Percentiles rank a stretch among this genome's conserved stretches.
Evolutionary conservation across 1,139 yeast genomes (phyloP).

Genomic region (Meyerozyma guilliermondii): DNA sequence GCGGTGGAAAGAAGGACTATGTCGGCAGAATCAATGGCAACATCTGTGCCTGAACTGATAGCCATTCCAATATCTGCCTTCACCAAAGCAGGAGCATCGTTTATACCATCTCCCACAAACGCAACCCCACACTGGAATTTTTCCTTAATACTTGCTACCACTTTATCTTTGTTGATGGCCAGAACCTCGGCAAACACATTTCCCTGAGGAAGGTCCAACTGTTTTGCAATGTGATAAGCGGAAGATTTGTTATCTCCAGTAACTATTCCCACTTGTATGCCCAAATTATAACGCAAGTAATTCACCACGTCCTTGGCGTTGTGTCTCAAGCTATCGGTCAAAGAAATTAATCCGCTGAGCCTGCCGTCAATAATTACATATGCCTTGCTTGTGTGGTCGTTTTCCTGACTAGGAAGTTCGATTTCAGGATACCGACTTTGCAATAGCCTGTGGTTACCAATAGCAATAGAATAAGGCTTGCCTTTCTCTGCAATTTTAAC

Average conservation of each 20-base stretch:
- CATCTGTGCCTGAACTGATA: constrained; percentile 87
- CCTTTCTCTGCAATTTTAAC: constrained; percentile 20
- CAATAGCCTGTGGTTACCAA: constrained; percentile 58
- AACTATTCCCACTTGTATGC: constrained; percentile 76
- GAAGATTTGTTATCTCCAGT: constrained; percentile 78
- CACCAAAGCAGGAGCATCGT: constrained; percentile 94
- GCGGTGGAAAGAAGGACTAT: constrained; percentile 55
- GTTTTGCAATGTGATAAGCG: constrained; percentile 60
- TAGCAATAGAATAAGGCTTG: constrained; percentile 27
- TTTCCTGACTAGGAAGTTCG: constrained; percentile 8
- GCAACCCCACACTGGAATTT: constrained; percentile 50
- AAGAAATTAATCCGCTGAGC: constrained; percentile 60
- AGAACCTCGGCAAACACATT: constrained; percentile 74
- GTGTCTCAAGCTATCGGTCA: constrained; percentile 65
- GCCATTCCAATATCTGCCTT: constrained; percentile 89
- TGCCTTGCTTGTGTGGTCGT: constrained; percentile 15
- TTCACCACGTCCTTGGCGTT: constrained; percentile 60
- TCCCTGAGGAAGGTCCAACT: constrained; percentile 59
- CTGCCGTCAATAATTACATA: constrained; percentile 48
- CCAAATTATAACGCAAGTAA: constrained; percentile 43
- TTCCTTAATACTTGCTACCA: constrained; percentile 56
- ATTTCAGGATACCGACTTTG: constrained; percentile 15
- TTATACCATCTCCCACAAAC: constrained; percentile 95
- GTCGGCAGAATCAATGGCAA: constrained; percentile 95
- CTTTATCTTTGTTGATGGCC: constrained; percentile 71